A percentile compares a stretch with the other conserved stretches of the same genome.
These are phyloP conservation scores for Cadophora malorum DNA, from an alignment of 2,329 filamentous ascomycete species.

Conservation along the genomic window DNA sequence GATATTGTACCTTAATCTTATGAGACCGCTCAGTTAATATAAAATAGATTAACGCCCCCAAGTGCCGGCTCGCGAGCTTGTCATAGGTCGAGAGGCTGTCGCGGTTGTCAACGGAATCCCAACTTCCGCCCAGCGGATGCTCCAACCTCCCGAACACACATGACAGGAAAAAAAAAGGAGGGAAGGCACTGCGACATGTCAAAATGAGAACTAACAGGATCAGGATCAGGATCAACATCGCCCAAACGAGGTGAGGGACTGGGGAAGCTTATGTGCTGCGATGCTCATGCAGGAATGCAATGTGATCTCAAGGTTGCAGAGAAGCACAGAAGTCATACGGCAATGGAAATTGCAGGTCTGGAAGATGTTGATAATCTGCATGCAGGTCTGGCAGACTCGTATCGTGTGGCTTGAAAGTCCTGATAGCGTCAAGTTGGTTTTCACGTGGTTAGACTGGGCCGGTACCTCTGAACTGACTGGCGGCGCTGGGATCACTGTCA, in stretches of 20 bases:
- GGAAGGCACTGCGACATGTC: background rate
- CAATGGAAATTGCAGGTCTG: background rate
- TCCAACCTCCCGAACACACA: conserved; percentile 17
- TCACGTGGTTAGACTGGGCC: background rate
- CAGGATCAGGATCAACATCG: conserved; percentile 8
- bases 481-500: conserved; percentile 25
- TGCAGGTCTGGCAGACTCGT: conserved; percentile 9
- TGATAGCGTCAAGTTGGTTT: background rate
- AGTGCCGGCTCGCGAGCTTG: conserved; percentile 26
- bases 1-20: conserved; percentile 31
- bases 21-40: conserved; percentile 27
- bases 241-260: background rate
- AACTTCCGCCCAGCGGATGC: conserved; percentile 22
- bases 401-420: conserved; percentile 10
- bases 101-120: conserved; percentile 20
- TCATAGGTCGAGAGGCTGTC: conserved; percentile 15
- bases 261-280: background rate
- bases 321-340: background rate
- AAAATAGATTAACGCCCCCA: conserved; percentile 32
- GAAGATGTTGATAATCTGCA: conserved; percentile 9
- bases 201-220: background rate
- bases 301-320: conserved; percentile 1
- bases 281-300: background rate
- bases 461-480: conserved; percentile 4
- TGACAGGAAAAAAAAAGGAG: background rate